These are phyloP conservation scores for Leishmania aethiopica DNA, from an alignment of 208 protist species.

Conservation along the genomic window DNA sequence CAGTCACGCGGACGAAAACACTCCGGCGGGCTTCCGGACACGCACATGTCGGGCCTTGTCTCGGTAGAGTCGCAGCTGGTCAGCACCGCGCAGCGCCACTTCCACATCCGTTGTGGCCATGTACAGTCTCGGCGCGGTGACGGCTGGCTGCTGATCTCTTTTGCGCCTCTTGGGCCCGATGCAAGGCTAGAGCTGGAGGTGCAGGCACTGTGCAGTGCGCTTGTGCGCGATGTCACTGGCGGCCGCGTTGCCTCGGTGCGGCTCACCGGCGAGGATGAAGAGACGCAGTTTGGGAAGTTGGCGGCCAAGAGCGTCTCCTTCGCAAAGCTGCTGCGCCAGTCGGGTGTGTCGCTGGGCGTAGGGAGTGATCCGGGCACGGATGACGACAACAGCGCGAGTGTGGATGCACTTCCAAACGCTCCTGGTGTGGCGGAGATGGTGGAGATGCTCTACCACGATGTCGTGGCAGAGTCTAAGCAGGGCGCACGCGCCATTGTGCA, in stretches of 20 bases:
- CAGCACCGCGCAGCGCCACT: slow-evolving; percentile 86
- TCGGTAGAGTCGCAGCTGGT: slow-evolving; percentile 81
- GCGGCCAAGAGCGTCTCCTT: slow-evolving; percentile 52
- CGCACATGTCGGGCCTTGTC: slow-evolving; percentile 44
- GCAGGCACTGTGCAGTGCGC: slow-evolving; percentile 70
- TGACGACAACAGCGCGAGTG: not conserved
- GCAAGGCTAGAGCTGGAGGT: slow-evolving; percentile 62
- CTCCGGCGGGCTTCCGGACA: not conserved
- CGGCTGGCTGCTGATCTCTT: slow-evolving; percentile 78
- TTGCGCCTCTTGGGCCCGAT: slow-evolving; percentile 44
- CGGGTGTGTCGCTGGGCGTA: slow-evolving; percentile 23
- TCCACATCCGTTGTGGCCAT: slow-evolving; percentile 71
- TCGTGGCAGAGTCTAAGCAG: slow-evolving; percentile 49
- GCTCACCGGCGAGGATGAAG: slow-evolving; percentile 63
- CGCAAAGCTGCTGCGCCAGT: slow-evolving; percentile 52
- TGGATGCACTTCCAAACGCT: slow-evolving; percentile 46
- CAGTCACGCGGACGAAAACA: not conserved
- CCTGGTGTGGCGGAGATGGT: slow-evolving; percentile 67
- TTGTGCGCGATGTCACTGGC: slow-evolving; percentile 82
- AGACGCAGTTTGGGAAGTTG: slow-evolving; percentile 69
- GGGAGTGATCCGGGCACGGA: not conserved
- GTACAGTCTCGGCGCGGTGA: slow-evolving; percentile 73
- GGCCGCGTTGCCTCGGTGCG: slow-evolving; percentile 48
- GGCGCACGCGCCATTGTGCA: slow-evolving; percentile 58
- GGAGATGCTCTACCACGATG: slow-evolving; percentile 86